Base-by-base conservation (phyloP, 805 yeast species). In the Monosporozyma aerobia region DNA sequence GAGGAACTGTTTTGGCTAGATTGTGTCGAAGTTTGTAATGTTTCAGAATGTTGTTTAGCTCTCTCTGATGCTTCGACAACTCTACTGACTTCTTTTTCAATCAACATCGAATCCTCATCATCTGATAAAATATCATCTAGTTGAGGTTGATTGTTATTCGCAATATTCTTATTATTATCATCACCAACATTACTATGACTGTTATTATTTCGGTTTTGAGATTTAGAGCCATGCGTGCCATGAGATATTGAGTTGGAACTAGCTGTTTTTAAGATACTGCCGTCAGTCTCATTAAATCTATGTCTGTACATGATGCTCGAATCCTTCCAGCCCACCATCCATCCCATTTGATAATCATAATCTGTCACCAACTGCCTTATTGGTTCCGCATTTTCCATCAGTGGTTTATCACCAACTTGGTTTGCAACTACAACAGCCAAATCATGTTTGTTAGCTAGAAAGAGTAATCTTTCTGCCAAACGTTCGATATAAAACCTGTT, bases 271-370 rank as follows among this genome's bases (percentile, higher is more conserved):
- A 54, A 48, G 16, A 19, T 22, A 6, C 23, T 8, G 3, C n/a
- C 22, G 14, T 46, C 50, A 3, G 44, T 16, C 43, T 59, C 61
- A 40, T 52, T 56, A 44, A 44, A 57, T 19, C 44, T 55, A 45
- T 71, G 73, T 32, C 71, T 59, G 48, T 63, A 58, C 41, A 58
- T 48, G 23, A 75, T 72, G 19, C 69, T 63, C 1, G 69, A 66
- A 53, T 71, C 70, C 55, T 79, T 82, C 95, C 95, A 89, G 0
- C 96, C 96, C 22, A 81, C 76, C 46, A 80, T 70, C 77, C 85
- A 81, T 6, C 90, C 87, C 19, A 82, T 60, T 62, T 89, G 96
- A 61, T 81, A 79, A 52, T 83, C 85, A 49, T 77, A 69, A 41
- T 63, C 74, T 57, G 57, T 61, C n/a, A 63, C 59, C 40, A 56